These are phyloP conservation scores for Theobroma cacao DNA, from an alignment of 345 rosid species.

Conservation along the genomic window DNA sequence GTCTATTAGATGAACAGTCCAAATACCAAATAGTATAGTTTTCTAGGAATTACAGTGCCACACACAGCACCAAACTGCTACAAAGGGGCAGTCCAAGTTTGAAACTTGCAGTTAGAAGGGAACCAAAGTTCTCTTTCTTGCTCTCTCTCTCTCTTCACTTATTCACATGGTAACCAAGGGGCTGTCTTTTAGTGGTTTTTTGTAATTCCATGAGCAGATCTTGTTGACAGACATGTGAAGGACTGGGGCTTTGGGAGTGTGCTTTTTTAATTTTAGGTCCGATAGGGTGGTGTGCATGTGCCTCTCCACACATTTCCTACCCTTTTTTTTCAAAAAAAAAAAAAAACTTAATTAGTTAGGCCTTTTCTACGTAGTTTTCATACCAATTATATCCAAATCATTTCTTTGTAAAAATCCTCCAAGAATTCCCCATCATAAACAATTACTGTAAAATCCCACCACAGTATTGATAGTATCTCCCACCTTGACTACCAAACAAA, in stretches of 20 bases:
- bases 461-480: conserved; percentile 16
- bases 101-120: conserved; percentile 31
- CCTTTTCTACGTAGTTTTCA: conserved; percentile 21
- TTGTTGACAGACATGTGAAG: conserved; percentile 64
- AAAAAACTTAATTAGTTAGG: conserved; percentile 27
- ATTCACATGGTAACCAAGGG: conserved; percentile 52
- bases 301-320: conserved; percentile 24
- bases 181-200: conserved; percentile 43
- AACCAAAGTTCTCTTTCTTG: conserved; percentile 21
- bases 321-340: background rate
- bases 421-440: background rate
- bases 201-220: conserved; percentile 43
- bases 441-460: background rate
- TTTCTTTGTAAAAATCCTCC: conserved; percentile 8
- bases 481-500: conserved; percentile 37
- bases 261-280: conserved; percentile 29
- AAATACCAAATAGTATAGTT: background rate
- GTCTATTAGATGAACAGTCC: background rate
- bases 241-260: conserved; percentile 21
- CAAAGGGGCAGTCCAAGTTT: conserved; percentile 33
- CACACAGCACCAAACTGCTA: background rate
- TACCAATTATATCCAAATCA: conserved; percentile 39
- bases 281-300: conserved; percentile 52
- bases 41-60: conserved; percentile 16
- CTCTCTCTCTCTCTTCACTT: conserved; percentile 35